A percentile compares a stretch with the other conserved stretches of the same genome.
Conservation (phyloP, 1,284 basidiomycete species). For the Takashimella koratensis region DNA sequence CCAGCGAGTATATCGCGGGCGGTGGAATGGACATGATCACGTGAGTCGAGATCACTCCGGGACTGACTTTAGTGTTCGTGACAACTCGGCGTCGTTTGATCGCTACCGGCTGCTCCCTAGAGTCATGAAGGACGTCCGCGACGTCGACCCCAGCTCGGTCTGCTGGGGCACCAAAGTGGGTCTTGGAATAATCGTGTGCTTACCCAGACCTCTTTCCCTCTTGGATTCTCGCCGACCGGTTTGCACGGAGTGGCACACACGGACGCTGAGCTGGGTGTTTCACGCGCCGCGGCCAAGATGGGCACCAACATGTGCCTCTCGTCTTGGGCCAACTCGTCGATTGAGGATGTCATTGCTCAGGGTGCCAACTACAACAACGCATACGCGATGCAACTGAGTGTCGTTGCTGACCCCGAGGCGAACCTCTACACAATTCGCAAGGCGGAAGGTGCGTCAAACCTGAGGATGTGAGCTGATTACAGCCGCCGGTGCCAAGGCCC, state of each 20-base stretch:
- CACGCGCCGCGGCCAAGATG: slow-evolving; percentile 23
- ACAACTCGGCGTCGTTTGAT: slow-evolving; percentile 28
- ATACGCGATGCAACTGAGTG: slow-evolving; percentile 27
- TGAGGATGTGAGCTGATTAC: slow-evolving; percentile 12
- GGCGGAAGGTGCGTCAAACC: slow-evolving; percentile 27
- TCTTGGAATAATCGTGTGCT: no score
- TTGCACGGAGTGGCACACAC: slow-evolving; percentile 34
- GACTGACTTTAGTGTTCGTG: slow-evolving; percentile 8
- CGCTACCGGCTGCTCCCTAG: slow-evolving; percentile 32
- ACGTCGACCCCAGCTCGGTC: slow-evolving; percentile 18
- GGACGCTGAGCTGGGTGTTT: slow-evolving; percentile 31
- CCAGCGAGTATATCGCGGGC: slow-evolving; percentile 21
- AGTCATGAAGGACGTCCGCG: slow-evolving; percentile 25
- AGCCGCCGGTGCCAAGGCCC: slow-evolving; percentile 21
- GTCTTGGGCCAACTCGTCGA: no score
- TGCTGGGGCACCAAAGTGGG: slow-evolving; percentile 20
- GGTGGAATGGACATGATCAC: slow-evolving; percentile 31
- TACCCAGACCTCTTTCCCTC: slow-evolving; percentile 15
- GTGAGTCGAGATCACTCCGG: no score
- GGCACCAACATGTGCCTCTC: slow-evolving; percentile 30
- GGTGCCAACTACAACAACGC: slow-evolving; percentile 15
- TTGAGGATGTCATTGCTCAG: slow-evolving; percentile 25
- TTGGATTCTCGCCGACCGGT: slow-evolving; percentile 35
- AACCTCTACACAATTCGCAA: slow-evolving; percentile 20
- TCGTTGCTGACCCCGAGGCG: slow-evolving; percentile 20